These are phyloP conservation scores for Cutaneotrichosporon mucoides DNA, from an alignment of 1,284 basidiomycete species.

Conservation along the genomic window DNA sequence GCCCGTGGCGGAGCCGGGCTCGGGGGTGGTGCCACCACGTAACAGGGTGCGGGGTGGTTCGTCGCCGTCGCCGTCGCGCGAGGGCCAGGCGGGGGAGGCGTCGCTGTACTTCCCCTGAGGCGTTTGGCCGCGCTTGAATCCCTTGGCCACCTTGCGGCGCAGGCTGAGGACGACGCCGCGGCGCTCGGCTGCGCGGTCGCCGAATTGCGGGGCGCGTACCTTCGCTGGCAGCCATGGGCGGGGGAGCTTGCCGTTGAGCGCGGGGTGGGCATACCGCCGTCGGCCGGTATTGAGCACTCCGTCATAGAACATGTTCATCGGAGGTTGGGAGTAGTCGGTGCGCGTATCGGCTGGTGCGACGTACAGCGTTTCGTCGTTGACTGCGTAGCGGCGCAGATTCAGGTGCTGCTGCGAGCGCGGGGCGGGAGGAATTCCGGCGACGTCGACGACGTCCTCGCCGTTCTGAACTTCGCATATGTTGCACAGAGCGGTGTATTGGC, in stretches of 20 bases:
- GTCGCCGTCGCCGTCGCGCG: background rate
- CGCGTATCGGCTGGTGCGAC: slow-evolving; percentile 84
- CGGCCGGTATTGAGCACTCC: slow-evolving; percentile 72
- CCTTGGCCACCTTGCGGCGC: slow-evolving; percentile 42
- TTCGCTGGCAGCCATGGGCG: slow-evolving; percentile 86
- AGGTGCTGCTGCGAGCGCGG: slow-evolving; percentile 78
- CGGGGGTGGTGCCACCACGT: background rate
- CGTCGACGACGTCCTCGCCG: slow-evolving; percentile 73
- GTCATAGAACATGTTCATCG: slow-evolving; percentile 86
- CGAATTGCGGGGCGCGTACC: slow-evolving; percentile 55
- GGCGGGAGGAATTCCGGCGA: slow-evolving; percentile 65
- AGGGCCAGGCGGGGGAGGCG: no score
- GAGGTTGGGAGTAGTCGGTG: slow-evolving; percentile 91
- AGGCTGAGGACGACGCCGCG: slow-evolving; percentile 41
- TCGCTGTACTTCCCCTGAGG: slow-evolving; percentile 12
- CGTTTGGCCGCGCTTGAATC: slow-evolving; percentile 20
- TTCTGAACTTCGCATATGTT: slow-evolving; percentile 82
- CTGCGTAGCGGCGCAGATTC: slow-evolving; percentile 75
- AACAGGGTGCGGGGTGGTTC: background rate
- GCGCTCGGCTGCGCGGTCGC: slow-evolving; percentile 50
- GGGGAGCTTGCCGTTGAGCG: slow-evolving; percentile 78
- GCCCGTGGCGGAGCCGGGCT: background rate
- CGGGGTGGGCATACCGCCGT: slow-evolving; percentile 83
- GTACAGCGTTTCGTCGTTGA: slow-evolving; percentile 91
- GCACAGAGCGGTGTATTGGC: slow-evolving; percentile 71